Conservation (phyloP, 164 flowering plant species). For the Stephania japonica region DNA sequence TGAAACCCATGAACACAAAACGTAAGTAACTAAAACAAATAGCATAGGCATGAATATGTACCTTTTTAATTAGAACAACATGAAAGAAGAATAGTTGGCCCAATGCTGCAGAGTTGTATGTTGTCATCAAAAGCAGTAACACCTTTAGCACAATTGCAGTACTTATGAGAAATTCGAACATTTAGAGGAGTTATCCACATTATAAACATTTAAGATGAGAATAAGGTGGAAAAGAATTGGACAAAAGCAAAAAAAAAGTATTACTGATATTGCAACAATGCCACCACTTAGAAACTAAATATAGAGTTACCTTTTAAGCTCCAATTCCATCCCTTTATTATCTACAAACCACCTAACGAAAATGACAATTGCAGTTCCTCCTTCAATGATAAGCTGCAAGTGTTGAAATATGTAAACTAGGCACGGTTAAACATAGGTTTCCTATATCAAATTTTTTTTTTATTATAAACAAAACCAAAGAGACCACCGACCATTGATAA, state of each 20-base stretch:
- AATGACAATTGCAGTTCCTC: constrained; percentile 77
- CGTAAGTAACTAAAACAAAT: background rate
- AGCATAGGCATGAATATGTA: constrained; percentile 15
- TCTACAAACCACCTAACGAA: constrained; percentile 82
- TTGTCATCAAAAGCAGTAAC: constrained; percentile 53
- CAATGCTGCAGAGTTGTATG: constrained; percentile 75
- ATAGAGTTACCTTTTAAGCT: constrained; percentile 45
- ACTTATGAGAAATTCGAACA: background rate
- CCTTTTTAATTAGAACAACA: constrained; percentile 87
- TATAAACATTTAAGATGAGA: constrained; percentile 1
- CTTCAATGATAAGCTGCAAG: constrained; percentile 72
- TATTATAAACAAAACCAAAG: background rate
- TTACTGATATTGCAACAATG: constrained; percentile 77
- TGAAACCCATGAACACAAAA: background rate
- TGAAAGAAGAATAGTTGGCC: constrained; percentile 97
- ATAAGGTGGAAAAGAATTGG: background rate
- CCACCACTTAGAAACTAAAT: constrained; percentile 65
- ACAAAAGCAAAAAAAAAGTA: constrained; percentile 5
- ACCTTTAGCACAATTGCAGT: constrained; percentile 38
- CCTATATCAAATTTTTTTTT: background rate
- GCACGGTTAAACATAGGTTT: background rate
- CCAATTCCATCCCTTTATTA: constrained; percentile 59
- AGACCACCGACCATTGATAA: constrained; percentile 64
- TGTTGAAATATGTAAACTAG: background rate
- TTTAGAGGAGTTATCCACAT: background rate